Percentiles rank a stretch among this genome's conserved stretches.
Evolutionary conservation across 768 basidiomycete genomes (phyloP).

Genomic region (Leucogyrophana mollusca): DNA sequence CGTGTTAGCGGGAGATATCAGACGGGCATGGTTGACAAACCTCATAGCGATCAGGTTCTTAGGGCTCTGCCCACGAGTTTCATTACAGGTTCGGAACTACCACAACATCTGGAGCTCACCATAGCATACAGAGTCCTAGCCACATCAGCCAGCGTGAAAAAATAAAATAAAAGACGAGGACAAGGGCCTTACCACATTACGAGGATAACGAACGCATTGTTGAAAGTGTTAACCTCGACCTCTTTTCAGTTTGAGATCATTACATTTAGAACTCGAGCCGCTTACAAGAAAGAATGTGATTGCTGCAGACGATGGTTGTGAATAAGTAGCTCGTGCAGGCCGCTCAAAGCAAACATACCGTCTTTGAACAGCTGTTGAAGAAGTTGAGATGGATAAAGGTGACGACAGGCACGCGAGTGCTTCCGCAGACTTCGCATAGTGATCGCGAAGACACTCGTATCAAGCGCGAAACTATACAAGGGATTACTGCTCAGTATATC

Average conservation of each 20-base stretch:
- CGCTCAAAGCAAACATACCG: not conserved
- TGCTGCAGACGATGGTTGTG: too few species aligned
- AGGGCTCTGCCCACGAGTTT: too few species aligned
- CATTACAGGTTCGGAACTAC: too few species aligned
- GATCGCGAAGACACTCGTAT: constrained; percentile 2
- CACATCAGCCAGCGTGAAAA: too few species aligned
- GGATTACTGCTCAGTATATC: too few species aligned
- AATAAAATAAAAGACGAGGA: not conserved
- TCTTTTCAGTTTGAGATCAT: too few species aligned
- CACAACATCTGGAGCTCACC: too few species aligned
- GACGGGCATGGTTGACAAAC: not conserved
- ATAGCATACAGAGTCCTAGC: too few species aligned
- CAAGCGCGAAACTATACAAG: constrained; percentile 1
- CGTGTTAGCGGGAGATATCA: not conserved
- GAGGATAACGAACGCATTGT: not conserved
- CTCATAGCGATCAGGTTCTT: constrained; percentile 1
- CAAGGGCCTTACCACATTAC: constrained; percentile 9
- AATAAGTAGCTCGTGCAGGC: too few species aligned
- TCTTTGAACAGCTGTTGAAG: constrained; percentile 4
- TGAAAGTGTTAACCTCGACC: constrained; percentile 5
- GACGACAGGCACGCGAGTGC: not conserved
- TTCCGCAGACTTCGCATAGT: constrained; percentile 9
- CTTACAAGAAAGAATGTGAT: too few species aligned
- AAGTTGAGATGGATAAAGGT: constrained; percentile 3
- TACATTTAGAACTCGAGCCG: too few species aligned